phyloP scores from a whole-genome alignment of 106 monocot genomes.

The Dendrobium huoshanense region DNA sequence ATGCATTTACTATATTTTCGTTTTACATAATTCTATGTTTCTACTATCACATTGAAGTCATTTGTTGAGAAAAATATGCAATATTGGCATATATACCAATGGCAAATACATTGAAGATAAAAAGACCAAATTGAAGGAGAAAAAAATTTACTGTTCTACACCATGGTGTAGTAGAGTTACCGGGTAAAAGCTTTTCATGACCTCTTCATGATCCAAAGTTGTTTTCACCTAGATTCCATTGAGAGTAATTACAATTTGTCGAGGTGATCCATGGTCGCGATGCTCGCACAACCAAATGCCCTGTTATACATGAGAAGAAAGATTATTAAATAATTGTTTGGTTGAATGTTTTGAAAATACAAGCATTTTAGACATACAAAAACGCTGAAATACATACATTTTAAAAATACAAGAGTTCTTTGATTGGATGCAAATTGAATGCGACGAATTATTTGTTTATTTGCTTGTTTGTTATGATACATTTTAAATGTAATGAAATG shows the following conservation, averaged over 20 bases:
- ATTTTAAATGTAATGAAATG: too few relatives aligned
- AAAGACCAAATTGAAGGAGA: not conserved
- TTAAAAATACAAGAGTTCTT: too few relatives aligned
- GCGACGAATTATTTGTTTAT: too few relatives aligned
- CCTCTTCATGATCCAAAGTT: not conserved
- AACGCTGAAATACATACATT: too few relatives aligned
- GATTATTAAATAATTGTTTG: too few relatives aligned
- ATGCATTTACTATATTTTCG: not conserved
- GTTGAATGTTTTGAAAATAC: too few relatives aligned
- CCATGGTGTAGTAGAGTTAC: not conserved
- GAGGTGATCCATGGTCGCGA: constrained; percentile 79
- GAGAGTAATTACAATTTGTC: constrained; percentile 85
- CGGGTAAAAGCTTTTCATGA: not conserved
- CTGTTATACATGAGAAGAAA: constrained; percentile 19
- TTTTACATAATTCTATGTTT: not conserved
- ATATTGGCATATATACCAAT: not conserved
- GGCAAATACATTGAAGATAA: not conserved
- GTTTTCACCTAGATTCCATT: constrained; percentile 45
- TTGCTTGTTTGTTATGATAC: too few relatives aligned
- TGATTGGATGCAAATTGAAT: too few relatives aligned
- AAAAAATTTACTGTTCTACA: not conserved
- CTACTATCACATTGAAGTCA: too few relatives aligned
- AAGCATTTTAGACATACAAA: too few relatives aligned
- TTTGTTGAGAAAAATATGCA: too few relatives aligned
- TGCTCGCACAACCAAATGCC: constrained; percentile 99